Evolutionary conservation across 306 rosid genomes (phyloP), one percentile per base, ranked within the genome.

Genomic region (Phaseolus lunatus): DNA sequence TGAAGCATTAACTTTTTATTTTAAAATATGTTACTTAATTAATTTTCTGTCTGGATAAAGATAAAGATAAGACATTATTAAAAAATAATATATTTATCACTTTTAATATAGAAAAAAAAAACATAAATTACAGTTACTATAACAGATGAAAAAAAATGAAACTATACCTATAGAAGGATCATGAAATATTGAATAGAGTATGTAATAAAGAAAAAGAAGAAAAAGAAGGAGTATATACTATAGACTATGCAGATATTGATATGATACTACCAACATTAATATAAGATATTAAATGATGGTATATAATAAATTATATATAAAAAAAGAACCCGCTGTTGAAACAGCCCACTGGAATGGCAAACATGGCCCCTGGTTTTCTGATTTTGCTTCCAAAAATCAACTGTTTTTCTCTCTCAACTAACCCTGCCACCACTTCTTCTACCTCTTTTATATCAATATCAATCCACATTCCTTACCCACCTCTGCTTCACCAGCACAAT

Each of bases 341-440:
- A 89, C 91, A 88, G 98, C 98, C 98, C 98, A 95, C 90, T 77
- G 98, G 97, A 95, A 95, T 76, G 57, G 54, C 80, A 27, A 86
- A 76, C 82, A 88, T 88, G 93, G 98, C 98, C 97, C 97, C 97
- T 95, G 98, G 98, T 95, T 95, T 94, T 90, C 72, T 71, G 74
- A 72, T n/a, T 75, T 69, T 83, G 70, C 82, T 85, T 61, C 61
- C 80, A 77, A 84, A 75, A 83, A 87, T 90, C 94, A 82, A 86
- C 91, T 78, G 79, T 85, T 45, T 85, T 74, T 77, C 92, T 84
- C 85, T 81, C 92, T 85, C 86, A 85, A 86, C 90, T 79, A 83
- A 85, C 88, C 88, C 85, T 87, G 20, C 65, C 41, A 7, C 35
- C 41, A 41, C 63, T 43, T 16, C 54, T 66, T 81, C 78, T 59